Conservation (phyloP, 1,284 basidiomycete species). For the Tetrapyrgos nigripes region DNA sequence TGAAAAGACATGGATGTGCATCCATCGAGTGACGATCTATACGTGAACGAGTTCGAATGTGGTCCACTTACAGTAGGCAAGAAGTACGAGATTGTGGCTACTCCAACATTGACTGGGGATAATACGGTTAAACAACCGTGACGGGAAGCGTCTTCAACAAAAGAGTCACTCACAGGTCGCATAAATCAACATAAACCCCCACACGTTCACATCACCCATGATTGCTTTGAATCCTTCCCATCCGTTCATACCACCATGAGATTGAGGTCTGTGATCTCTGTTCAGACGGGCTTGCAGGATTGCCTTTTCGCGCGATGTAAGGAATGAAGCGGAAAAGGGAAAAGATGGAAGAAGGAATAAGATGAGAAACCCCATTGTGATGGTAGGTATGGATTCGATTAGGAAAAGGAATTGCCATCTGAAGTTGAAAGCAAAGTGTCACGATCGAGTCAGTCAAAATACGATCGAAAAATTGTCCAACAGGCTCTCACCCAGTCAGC, state of each 20-base stretch:
- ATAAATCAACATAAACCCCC: constrained; percentile 57
- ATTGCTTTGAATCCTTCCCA: constrained; percentile 60
- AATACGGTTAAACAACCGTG: background rate
- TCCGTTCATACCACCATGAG: constrained; percentile 61
- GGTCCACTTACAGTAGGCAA: constrained; percentile 55
- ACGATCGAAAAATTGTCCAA: background rate
- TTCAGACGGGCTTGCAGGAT: constrained; percentile 62
- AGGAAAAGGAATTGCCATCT: constrained; percentile 66
- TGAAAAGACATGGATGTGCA: background rate
- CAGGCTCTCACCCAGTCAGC: constrained; percentile 44
- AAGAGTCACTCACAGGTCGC: constrained; percentile 52
- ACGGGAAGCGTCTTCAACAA: too few species aligned
- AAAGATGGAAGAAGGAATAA: constrained; percentile 54
- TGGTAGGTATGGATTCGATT: constrained; percentile 58
- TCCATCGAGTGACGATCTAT: background rate
- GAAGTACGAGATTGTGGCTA: constrained; percentile 60
- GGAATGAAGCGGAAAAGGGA: constrained; percentile 46
- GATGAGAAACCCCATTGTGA: constrained; percentile 52
- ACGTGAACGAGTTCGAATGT: too few species aligned
- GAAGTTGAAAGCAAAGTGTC: background rate
- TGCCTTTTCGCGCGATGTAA: constrained; percentile 51
- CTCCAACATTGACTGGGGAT: constrained; percentile 56
- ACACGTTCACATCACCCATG: constrained; percentile 53
- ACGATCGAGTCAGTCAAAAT: background rate
- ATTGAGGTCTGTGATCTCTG: constrained; percentile 58